phyloP scores from a whole-genome alignment of 352 stramenopile species.

The Phytopythium montanum region DNA sequence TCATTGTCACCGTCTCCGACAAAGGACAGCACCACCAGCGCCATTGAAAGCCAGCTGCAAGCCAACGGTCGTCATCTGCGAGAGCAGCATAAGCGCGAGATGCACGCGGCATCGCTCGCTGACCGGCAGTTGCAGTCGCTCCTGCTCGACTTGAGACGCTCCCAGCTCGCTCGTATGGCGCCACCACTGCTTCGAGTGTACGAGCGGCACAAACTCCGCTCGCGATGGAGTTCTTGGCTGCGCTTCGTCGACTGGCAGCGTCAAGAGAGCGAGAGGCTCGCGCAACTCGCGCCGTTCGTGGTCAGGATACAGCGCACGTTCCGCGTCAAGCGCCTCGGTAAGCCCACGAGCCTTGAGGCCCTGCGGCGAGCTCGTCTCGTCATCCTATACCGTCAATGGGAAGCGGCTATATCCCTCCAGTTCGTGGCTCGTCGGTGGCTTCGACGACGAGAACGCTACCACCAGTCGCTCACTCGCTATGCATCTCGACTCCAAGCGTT shows the following conservation, averaged over 20 bases:
- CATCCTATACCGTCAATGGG: conserved; percentile 32
- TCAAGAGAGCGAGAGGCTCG: conserved; percentile 30
- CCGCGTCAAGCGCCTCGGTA: conserved; percentile 35
- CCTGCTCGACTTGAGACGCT: conserved; percentile 35
- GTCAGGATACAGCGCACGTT: conserved; percentile 62
- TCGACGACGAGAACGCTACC: conserved; percentile 11
- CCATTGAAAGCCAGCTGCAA: conserved; percentile 15
- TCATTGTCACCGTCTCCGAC: neutral
- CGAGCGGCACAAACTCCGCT: conserved; percentile 29
- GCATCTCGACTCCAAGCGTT: conserved; percentile 39
- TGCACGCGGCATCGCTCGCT: conserved; percentile 19
- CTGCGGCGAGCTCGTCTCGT: conserved; percentile 28
- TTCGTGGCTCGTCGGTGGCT: conserved; percentile 24
- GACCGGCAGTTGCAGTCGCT: conserved; percentile 27
- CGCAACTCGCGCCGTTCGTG: conserved; percentile 36
- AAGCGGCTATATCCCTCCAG: conserved; percentile 33
- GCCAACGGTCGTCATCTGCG: conserved; percentile 12
- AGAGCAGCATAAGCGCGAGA: conserved; percentile 22
- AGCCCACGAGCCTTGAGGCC: conserved; percentile 5
- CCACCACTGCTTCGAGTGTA: conserved; percentile 56
- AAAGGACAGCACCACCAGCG: conserved; percentile 4
- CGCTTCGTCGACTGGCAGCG: conserved; percentile 42
- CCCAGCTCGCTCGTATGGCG: conserved; percentile 1
- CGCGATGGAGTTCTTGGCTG: conserved; percentile 33
- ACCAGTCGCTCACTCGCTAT: conserved; percentile 14